Evolutionary conservation across 768 basidiomycete species (phyloP), one percentile per base, ranked within the genome.

Genomic region (Tylopilus balloui): DNA sequence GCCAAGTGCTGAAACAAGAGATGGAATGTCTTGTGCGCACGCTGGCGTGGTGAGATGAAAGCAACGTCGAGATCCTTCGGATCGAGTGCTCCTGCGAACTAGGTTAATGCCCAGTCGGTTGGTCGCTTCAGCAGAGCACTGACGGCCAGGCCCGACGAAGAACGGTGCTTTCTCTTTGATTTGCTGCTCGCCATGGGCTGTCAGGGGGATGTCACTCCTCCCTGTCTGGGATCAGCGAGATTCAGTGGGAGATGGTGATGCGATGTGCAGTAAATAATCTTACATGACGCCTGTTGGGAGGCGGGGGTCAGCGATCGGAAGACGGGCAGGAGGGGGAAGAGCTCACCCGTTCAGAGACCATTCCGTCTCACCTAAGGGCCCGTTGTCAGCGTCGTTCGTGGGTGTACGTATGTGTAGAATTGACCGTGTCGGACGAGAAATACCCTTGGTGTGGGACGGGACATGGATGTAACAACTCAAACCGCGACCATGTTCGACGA

Each of bases 11-110:
- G 76, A 47, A 92, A 92, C 28, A 92, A 71, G 39, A 94, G 73
- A 42, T 92, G 80, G 61, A 92, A 95, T 1, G 94, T 98, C 59
- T 71, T 80, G 57, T 86, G 86, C 3, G 94, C 92, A 40, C 94
- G 83, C 50, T 77, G 73, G 39, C 94, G 83, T n/a, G 94, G 94
- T 28, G 93, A 96, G 42, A 97, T 78, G 48, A 88, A 75, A 28
- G 85, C 81, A 25, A 81, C 78, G 52, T 81, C 79, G 19, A 97
- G 69, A 62, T 90, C 87, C 50, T 71, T 74, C 1, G 92, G 88
- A 62, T 96, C 87, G 51, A 98, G 79, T 38, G 84, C 69, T 55
- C 77, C 90, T 92, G 56, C 7, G 34, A 27, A 36, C 27, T 17
- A 19, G 12, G 37, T 50, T 11, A 41, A 40, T 43, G 20, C 14